Evolutionary conservation across 2,329 filamentous ascomycete species (phyloP).

Genomic region (Paradendryphiella salina): DNA sequence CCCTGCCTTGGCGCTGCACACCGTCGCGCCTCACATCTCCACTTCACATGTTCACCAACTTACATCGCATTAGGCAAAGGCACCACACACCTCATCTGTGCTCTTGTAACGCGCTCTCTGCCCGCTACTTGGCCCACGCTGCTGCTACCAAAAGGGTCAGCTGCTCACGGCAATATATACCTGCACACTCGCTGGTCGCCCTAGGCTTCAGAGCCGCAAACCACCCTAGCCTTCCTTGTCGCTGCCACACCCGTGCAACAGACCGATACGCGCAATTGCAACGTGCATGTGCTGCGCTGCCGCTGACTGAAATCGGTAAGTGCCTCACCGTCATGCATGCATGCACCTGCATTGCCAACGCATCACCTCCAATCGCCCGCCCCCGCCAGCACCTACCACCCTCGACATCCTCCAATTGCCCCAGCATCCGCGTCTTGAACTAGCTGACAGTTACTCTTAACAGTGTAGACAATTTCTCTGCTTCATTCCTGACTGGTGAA

Average conservation of each 20-base stretch:
- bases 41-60: constrained; percentile 30
- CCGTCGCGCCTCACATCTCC: constrained; percentile 9
- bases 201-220: constrained; percentile 28
- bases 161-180: constrained; percentile 38
- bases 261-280: constrained; percentile 31
- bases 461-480: constrained; percentile 38
- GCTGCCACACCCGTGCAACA: constrained; percentile 32
- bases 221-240: constrained; percentile 20
- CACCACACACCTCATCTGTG: constrained; percentile 29
- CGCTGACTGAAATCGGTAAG: constrained; percentile 46
- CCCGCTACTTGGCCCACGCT: constrained; percentile 23
- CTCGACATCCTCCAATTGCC: constrained; percentile 46
- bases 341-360: constrained; percentile 50
- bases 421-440: constrained; percentile 33
- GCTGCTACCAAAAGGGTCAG: constrained; percentile 26
- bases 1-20: constrained; percentile 6
- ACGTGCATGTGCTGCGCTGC: constrained; percentile 37
- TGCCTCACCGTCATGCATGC: constrained; percentile 45
- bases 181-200: constrained; percentile 23
- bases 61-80: constrained; percentile 23
- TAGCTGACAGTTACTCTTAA: constrained; percentile 44
- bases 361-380: constrained; percentile 50
- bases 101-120: constrained; percentile 30
- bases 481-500: constrained; percentile 41
- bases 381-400: constrained; percentile 45